Base-by-base conservation (phyloP, 805 yeast genomes). In the Candida piceae region DNA sequence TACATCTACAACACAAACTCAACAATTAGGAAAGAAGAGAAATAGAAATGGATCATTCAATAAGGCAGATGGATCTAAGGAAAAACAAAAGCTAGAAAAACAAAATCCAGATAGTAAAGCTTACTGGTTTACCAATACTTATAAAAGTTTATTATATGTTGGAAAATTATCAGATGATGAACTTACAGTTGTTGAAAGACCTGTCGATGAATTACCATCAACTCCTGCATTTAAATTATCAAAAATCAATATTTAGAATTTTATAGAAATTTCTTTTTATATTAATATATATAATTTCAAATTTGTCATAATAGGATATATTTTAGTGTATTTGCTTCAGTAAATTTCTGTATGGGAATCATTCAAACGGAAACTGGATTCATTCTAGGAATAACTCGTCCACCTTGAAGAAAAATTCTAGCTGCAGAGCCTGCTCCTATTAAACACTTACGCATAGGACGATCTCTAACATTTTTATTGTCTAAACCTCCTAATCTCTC, bases 81-180 rank as follows among this genome's bases (percentile, higher is more conserved):
- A 18, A 10, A 36, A 35, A 11, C 39, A 38, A 16, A 18, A 27
- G 7, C 24, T 40, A 13, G 42, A 41, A 22, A 32, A 31, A 19
- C 55, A 42, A 6, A 61, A 46, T 13, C 51, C 38, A 17, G 50
- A 45, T 13, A 52, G 53, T 23, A 68, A 64, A 34, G 72, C 83
- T 16, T 88, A 80, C 59, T 87, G 89, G 80, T 60, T 83, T 40
- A 80, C 90, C 4, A 72, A 73, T 32, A 84, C 84, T 52, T 89
- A 84, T 58, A 75, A 79, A 49, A 84, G 90, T 15, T 62, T 88
- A 24, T 62, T 89, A 40, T 72, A 64, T 44, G 88, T 78, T 10
- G 81, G 69, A 17, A 59, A 64, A 18, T 65, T 86, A 39, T 58
- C 64, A 2, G 58, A 54, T 15, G 61, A 69, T 13, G 89, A 81